These are phyloP conservation scores for Aspergillus pseudonomiae DNA, from an alignment of 2,329 filamentous ascomycete species.

Conservation along the genomic window DNA sequence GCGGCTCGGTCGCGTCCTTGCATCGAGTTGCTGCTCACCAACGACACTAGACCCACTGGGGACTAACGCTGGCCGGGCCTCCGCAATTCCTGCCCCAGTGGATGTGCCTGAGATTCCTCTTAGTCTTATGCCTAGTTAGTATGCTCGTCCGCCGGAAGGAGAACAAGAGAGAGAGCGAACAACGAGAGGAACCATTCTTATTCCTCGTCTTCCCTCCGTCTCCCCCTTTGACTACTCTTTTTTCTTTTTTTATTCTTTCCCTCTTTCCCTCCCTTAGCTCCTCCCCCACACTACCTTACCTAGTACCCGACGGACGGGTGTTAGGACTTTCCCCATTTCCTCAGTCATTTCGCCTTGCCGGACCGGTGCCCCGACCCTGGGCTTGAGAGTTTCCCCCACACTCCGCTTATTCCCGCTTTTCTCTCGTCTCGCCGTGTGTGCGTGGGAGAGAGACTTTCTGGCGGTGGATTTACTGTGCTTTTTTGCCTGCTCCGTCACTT, in stretches of 20 bases:
- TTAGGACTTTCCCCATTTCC: conserved; percentile 8
- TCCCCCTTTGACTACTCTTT: conserved; percentile 8
- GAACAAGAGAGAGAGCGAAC: neutral
- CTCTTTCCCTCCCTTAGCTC: conserved; percentile 13
- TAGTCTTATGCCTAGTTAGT: conserved; percentile 11
- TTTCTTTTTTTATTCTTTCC: conserved; percentile 23
- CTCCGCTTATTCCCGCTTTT: conserved; percentile 33
- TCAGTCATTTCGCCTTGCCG: conserved; percentile 27
- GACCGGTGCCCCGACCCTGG: conserved; percentile 36
- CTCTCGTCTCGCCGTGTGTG: conserved; percentile 1
- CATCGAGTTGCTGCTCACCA: conserved; percentile 8
- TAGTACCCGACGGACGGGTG: conserved; percentile 2
- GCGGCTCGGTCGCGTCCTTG: conserved; percentile 22
- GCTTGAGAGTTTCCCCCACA: conserved; percentile 35
- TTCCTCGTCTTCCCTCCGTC: conserved; percentile 30
- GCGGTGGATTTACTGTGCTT: conserved; percentile 5
- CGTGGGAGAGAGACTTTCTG: neutral
- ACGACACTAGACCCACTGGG: conserved; percentile 18
- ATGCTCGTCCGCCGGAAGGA: conserved; percentile 2
- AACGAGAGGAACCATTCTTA: conserved; percentile 7
- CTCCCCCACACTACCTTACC: conserved; percentile 11
- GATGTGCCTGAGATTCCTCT: conserved; percentile 16
- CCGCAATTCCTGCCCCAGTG: conserved; percentile 14
- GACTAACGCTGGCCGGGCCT: conserved; percentile 18
- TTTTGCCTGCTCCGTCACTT: neutral